Evolutionary conservation across 2,329 filamentous ascomycete species (phyloP).

Genomic region (Cordyceps javanica): DNA sequence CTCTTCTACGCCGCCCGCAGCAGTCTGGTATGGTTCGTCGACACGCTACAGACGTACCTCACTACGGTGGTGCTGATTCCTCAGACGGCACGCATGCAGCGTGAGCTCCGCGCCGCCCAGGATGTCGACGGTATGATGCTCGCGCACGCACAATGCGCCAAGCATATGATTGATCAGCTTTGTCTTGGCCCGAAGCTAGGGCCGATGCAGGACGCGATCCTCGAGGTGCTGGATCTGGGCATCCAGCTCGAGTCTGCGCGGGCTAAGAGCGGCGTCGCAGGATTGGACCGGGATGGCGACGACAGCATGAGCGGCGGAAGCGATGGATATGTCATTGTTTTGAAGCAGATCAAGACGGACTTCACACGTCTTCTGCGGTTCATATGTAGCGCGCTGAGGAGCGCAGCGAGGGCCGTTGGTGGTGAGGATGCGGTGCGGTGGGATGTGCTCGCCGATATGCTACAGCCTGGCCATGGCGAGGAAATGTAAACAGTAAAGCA

Average conservation of each 20-base stretch:
- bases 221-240: slow-evolving; percentile 66
- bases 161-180: slow-evolving; percentile 54
- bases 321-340: slow-evolving; percentile 38
- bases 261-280: slow-evolving; percentile 24
- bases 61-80: slow-evolving; percentile 60
- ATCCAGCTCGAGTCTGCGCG: slow-evolving; percentile 54
- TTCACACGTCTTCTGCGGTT: slow-evolving; percentile 60
- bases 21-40: slow-evolving; percentile 65
- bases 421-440: slow-evolving; percentile 52
- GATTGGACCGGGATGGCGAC: slow-evolving; percentile 31
- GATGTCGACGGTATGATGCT: slow-evolving; percentile 73
- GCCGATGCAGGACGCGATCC: slow-evolving; percentile 60
- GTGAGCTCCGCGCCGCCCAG: slow-evolving; percentile 47
- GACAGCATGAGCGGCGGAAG: slow-evolving; percentile 22
- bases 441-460: slow-evolving; percentile 68
- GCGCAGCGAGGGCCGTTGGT: slow-evolving; percentile 62
- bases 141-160: slow-evolving; percentile 56
- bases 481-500: background rate
- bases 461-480: slow-evolving; percentile 40
- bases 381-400: slow-evolving; percentile 61
- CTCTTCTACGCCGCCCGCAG: slow-evolving; percentile 54
- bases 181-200: slow-evolving; percentile 59
- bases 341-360: slow-evolving; percentile 49
- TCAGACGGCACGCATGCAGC: slow-evolving; percentile 46
- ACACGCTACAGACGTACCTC: slow-evolving; percentile 63